Evolutionary conservation across 139 green algal genomes (phyloP).

Genomic region (Tetraselmis striata): DNA sequence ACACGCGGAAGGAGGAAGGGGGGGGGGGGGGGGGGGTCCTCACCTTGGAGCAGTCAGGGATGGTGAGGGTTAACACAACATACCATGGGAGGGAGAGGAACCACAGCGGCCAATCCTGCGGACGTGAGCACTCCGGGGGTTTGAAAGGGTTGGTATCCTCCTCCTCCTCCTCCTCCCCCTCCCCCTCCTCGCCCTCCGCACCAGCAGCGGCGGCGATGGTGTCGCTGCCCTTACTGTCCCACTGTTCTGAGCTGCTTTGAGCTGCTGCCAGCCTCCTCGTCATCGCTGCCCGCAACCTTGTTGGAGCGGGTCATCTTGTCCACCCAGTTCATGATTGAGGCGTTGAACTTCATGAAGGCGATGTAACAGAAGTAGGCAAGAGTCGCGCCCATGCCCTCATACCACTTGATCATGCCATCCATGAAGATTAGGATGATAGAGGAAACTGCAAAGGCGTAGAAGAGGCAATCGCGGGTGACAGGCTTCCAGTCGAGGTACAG

Average conservation of each 20-base stretch:
- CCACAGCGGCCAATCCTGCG: conserved; percentile 21
- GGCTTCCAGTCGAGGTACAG: conserved; percentile 34
- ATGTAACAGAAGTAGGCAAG: conserved; percentile 20
- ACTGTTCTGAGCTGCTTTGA: no score
- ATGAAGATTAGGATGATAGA: conserved; percentile 22
- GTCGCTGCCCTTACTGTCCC: background rate
- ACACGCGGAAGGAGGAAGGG: no score
- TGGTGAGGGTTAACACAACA: conserved; percentile 19
- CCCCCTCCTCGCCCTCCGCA: background rate
- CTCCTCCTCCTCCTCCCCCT: conserved; percentile 12
- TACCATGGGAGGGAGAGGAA: conserved; percentile 31
- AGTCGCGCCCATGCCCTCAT: conserved; percentile 14
- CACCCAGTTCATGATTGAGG: conserved; percentile 14
- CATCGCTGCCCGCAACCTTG: background rate
- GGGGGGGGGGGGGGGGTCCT: no score
- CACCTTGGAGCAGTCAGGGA: conserved; percentile 25
- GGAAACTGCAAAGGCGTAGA: conserved; percentile 26
- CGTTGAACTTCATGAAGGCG: conserved; percentile 23
- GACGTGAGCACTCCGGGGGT: background rate
- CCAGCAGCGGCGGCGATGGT: background rate
- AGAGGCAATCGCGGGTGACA: conserved; percentile 25
- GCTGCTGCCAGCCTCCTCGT: background rate
- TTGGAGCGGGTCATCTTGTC: background rate
- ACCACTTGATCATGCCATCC: conserved; percentile 31
- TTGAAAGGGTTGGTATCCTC: conserved; percentile 8